Base-by-base conservation (phyloP, 768 basidiomycete species). In the Arthromyces matolae region DNA sequence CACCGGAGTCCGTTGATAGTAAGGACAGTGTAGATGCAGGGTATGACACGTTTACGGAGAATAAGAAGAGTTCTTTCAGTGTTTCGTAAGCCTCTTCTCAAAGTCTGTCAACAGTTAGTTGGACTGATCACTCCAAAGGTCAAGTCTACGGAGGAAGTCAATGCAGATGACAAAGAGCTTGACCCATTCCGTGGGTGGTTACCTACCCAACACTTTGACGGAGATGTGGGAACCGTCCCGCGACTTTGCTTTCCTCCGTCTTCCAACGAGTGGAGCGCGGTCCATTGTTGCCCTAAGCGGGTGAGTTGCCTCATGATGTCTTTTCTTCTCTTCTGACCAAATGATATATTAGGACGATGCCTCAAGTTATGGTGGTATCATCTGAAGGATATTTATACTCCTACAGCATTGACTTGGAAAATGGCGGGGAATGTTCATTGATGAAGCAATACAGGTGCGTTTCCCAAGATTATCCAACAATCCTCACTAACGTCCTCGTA, bases 161-260 rank as follows among this genome's bases (percentile, higher is more conserved):
- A 52, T 90, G 59, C 83, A 89, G 44, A 62, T 93, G 58, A 86
- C 88, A 3, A 85, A 87, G 59, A 78, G 75, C 37, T 63, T 93
- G 34, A 84, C 89, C 0, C 75, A 84, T n/a, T 84, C 86, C 3
- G 74, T 92, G 14, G 89, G 92, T 13, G 86, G 85, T 0, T 92
- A 92, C 59, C 75, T 93, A 0, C 95, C 95, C 0, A 88, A 85
- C 54, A 85, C 90, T 1, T 66, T 98, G 37, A 90, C 93, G 16
- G 95, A 96, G 63, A 83, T 98, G 70, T 99, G 94, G 93, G 96
- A 98, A 58, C 96, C 96, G 0, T 78, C 90, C 28, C 75, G 95
- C 6, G 95, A 96, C 61, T 98, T 98, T 62, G 96, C 95, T 1
- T 94, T 79, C 63, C 69, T 95, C 49, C 83, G 89, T 60, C 66